Conservation (phyloP, 345 rosid species). For the Psidium guajava region DNA sequence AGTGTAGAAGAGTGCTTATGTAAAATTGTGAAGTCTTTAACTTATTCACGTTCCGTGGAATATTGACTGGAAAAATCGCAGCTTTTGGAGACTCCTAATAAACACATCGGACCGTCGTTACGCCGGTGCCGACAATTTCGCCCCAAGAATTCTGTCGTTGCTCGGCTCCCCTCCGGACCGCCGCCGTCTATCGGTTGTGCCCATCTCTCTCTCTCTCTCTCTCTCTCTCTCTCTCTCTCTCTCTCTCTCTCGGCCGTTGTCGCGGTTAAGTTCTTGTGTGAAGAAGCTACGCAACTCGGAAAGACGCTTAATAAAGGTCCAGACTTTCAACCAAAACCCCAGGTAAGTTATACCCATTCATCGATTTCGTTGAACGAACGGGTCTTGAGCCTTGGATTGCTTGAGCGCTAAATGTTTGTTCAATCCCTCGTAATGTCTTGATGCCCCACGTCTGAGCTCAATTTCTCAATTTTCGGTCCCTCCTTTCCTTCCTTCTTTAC, state of each 20-base stretch:
- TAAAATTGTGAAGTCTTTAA: background rate
- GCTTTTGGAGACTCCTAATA: background rate
- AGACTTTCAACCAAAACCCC: background rate
- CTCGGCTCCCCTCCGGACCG: background rate
- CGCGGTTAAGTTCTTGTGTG: background rate
- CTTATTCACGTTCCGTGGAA: background rate
- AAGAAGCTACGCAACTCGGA: background rate
- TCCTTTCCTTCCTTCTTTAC: background rate
- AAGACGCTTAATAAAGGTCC: background rate
- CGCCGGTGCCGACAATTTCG: background rate
- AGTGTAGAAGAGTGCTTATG: no score
- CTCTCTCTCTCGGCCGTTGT: background rate
- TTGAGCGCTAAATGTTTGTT: background rate
- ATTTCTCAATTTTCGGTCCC: background rate
- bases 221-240: background rate
- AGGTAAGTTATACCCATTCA: background rate
- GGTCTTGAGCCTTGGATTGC: background rate
- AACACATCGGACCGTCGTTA: background rate
- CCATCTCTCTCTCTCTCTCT: background rate
- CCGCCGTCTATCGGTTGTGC: background rate
- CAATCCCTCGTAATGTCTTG: background rate
- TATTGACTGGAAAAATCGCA: background rate
- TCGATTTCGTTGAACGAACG: background rate
- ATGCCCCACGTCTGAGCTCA: background rate
- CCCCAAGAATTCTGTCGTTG: background rate